Conservation (phyloP, 75 land plant species). For the Adiantum capillusveneris region DNA sequence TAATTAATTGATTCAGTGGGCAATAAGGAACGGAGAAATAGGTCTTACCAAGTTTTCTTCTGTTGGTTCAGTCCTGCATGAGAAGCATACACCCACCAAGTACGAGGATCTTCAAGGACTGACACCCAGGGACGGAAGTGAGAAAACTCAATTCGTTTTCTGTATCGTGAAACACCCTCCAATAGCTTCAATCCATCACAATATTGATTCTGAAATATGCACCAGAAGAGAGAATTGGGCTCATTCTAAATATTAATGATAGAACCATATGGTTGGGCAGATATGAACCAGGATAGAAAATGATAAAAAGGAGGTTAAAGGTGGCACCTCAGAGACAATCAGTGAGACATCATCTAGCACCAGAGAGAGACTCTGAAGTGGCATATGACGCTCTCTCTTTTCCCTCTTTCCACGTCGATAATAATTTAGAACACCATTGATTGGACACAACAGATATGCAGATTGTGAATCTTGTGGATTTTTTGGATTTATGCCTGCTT, state of each 20-base stretch:
- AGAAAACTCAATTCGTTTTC: slow-evolving; percentile 58
- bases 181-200: slow-evolving; percentile 91
- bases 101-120: slow-evolving; percentile 41
- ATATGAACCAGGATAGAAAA: no score
- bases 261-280: no score
- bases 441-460: slow-evolving; percentile 72
- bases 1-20: no score
- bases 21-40: no score
- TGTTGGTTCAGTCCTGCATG: slow-evolving; percentile 69
- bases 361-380: slow-evolving; percentile 85
- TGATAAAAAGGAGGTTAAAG: background rate
- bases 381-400: slow-evolving; percentile 60
- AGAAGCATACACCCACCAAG: slow-evolving; percentile 92
- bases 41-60: slow-evolving; percentile 56
- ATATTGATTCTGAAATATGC: slow-evolving; percentile 73
- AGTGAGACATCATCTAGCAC: slow-evolving; percentile 68
- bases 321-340: slow-evolving; percentile 74
- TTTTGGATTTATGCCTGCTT: slow-evolving; percentile 65
- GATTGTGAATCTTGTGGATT: slow-evolving; percentile 24
- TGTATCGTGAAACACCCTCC: slow-evolving; percentile 79
- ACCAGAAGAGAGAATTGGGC: background rate
- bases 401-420: slow-evolving; percentile 88
- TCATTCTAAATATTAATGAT: background rate
- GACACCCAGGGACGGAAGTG: slow-evolving; percentile 69
- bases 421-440: slow-evolving; percentile 76